phyloP scores from a whole-genome alignment of 148 eudicot genomes.

The Rhododendron williamsianum region DNA sequence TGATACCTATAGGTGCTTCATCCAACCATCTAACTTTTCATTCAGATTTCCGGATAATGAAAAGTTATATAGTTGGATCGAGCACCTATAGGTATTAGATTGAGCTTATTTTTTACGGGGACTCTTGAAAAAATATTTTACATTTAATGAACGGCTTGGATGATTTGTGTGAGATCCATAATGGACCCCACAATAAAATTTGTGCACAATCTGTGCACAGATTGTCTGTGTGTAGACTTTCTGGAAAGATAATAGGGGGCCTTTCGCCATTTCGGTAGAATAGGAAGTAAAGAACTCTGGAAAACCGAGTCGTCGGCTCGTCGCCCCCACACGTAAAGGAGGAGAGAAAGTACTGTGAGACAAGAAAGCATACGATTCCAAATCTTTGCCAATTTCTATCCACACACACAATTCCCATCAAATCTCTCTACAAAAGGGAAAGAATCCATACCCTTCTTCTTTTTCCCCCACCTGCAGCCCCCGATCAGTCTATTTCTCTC shows the following conservation, averaged over 20 bases:
- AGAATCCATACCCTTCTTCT: background rate
- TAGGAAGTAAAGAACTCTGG: background rate
- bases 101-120: too few relatives aligned
- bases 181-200: too few relatives aligned
- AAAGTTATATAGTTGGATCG: too few relatives aligned
- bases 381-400: background rate
- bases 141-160: too few relatives aligned
- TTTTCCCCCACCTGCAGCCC: background rate
- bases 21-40: too few relatives aligned
- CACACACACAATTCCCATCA: background rate
- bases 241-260: background rate
- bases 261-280: background rate
- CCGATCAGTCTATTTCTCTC: conserved; percentile 7
- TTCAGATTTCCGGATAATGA: too few relatives aligned
- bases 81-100: too few relatives aligned
- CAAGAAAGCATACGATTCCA: conserved; percentile 11
- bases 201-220: too few relatives aligned
- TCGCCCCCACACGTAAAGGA: background rate
- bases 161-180: too few relatives aligned
- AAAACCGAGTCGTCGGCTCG: background rate
- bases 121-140: too few relatives aligned
- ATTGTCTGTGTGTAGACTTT: too few relatives aligned
- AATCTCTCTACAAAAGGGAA: background rate
- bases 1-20: too few relatives aligned
- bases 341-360: background rate